Base-by-base conservation (phyloP, 208 protist genomes). In the Crithidia mellificae region DNA sequence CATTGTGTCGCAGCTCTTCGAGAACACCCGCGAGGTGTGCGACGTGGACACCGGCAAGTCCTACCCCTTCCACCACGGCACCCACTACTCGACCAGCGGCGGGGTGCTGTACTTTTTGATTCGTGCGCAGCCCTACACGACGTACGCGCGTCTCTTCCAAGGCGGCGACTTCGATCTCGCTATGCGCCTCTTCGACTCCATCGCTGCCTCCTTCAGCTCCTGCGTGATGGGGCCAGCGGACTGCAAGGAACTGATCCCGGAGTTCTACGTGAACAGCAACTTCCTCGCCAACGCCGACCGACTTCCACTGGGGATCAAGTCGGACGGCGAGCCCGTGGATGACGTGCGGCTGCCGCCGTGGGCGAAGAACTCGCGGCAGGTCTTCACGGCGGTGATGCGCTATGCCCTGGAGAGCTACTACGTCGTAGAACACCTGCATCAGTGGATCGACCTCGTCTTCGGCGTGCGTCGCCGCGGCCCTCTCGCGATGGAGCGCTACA, bases 361-460 rank as follows among this genome's bases (percentile, higher is more conserved):
- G 98, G 97, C 98, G 11, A 91, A 94, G 64, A 83, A 77, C 47
- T 91, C 85, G 2, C 63, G 85, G 17, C 83, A 96, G 57, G 85
- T 98, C 9, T 99, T 99, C 81, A 85, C 95, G 9, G 62, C 76
- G 1, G 88, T 95, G 19, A 90, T 97, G 79, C 84, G 93, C 12
- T 85, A 92, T 58, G 97, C 96, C 24, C 83, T 99, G 52, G 98
- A 99, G 77, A 90, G 80, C 29, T 84, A 83, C 32, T 89, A 94
- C 67, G 97, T 99, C 0, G 76, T 85, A 2, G 54, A 91, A 17
- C 78, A 98, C 63, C 70, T 99, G 36, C 94, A 99, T 69, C 52
- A 91, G 47, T 99, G 98, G 98, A 98, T 99, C 59, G 98, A 99
- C 74, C 88, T 99, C 17, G 91, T 99, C 55, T 99, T 99, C 77